Base-by-base conservation (phyloP, 2,329 filamentous ascomycete species). In the Dactylellina cionopaga region DNA sequence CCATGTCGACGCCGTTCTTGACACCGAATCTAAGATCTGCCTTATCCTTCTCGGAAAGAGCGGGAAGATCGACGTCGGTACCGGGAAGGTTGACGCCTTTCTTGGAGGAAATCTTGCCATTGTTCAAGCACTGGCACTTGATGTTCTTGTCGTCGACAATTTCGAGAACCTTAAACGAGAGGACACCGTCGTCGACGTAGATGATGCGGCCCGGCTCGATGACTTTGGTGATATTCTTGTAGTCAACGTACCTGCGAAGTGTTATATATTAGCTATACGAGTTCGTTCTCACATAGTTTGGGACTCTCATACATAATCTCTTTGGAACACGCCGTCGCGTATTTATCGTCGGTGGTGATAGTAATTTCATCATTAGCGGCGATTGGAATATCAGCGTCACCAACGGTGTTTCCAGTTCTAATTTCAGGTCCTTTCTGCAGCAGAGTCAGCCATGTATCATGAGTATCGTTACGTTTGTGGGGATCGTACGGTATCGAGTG, bases 221-320 rank as follows among this genome's bases (percentile, higher is more conserved):
- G 78, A 99, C 95, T 85, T 96, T 96, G 83, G 94, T 97, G 83
- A 99, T 98, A 87, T 99, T 99, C 89, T 96, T 96, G 87, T 99
- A 98, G 85, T 98, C 94, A 79, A 98, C 90, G 80, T 92, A 97
- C 89, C 91, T 94, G 43, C 29, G 58, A 25, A 11, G 31, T 15
- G 27, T n/a, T n/a, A n/a, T 6, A 35, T 13, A 17, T 63, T 52
- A 52, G 54, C 24, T 33, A 24, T n/a, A 25, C 6, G 3, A 3
- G 15, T 29, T 35, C 24, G 25, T n/a, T n/a, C n/a, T n/a, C 2
- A 49, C 22, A 33, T 25, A 47, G 51, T 33, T 51, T 52, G 37
- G 17, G 17, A 13, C 15, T 55, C 2, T 82, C 89, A 82, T 83
- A 96, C 95, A 99, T 96, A 86, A 96, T 96, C 84, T 93, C 87